These are phyloP conservation scores for Candida adriatica DNA, from an alignment of 805 yeast genomes.

Conservation along the genomic window DNA sequence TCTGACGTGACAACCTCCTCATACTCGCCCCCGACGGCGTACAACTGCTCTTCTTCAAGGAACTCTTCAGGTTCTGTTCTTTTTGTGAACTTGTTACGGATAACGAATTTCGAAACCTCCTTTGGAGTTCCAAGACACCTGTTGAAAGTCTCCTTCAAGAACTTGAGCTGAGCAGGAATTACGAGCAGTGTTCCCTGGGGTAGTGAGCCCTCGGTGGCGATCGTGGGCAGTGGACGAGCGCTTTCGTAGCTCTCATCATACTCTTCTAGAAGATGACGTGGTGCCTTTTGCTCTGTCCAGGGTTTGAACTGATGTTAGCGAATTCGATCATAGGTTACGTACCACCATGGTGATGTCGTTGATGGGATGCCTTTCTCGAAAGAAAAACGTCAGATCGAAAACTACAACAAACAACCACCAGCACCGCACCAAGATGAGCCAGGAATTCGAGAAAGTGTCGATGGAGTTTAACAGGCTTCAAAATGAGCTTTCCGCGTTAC, in stretches of 20 bases:
- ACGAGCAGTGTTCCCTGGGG: slow-evolving; percentile 9
- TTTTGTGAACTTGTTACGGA: slow-evolving; percentile 8
- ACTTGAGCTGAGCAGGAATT: slow-evolving; percentile 6
- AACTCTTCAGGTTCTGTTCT: slow-evolving; percentile 24
- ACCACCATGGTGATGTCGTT: too few species aligned
- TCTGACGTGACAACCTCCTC: slow-evolving; percentile 4
- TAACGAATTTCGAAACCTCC: slow-evolving; percentile 1
- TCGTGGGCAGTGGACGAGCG: slow-evolving; percentile 13
- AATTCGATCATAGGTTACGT: too few species aligned
- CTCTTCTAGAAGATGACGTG: slow-evolving; percentile 46
- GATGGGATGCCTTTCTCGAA: too few species aligned
- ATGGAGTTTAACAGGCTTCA: slow-evolving; percentile 41
- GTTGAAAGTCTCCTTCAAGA: neutral
- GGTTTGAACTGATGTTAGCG: slow-evolving; percentile 36
- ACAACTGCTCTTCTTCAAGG: slow-evolving; percentile 44
- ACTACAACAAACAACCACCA: slow-evolving; percentile 2
- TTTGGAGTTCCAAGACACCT: neutral
- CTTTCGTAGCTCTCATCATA: slow-evolving; percentile 25
- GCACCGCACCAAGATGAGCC: slow-evolving; percentile 19
- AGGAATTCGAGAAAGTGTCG: slow-evolving; percentile 37
- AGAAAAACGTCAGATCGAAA: too few species aligned
- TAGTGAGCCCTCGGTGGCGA: neutral
- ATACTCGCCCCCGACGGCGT: slow-evolving; percentile 22
- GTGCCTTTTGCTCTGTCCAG: slow-evolving; percentile 35
- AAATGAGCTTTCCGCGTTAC: slow-evolving; percentile 40